Percentiles rank a stretch among this genome's conserved stretches.
Conservation (phyloP, 371 early-diverging fungal genomes). For the Conidiobolus incongruus region DNA sequence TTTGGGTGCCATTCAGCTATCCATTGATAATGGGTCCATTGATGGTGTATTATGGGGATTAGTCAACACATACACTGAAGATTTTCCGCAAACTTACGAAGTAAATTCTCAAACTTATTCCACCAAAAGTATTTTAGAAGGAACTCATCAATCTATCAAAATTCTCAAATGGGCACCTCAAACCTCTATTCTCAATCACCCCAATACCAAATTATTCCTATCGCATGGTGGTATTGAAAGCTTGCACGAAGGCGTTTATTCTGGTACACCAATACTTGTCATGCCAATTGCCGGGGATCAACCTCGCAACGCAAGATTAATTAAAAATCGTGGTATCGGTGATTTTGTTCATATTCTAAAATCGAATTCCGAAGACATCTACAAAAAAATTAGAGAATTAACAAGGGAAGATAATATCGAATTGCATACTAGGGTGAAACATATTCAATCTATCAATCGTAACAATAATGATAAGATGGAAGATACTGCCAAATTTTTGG, state of each 20-base stretch:
- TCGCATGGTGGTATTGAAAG: conserved; percentile 5
- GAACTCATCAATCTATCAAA: not conserved
- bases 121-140: not conserved
- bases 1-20: not conserved
- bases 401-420: too few relatives aligned
- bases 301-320: conserved; percentile 3
- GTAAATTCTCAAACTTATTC: not conserved
- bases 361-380: too few relatives aligned
- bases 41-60: conserved; percentile 5
- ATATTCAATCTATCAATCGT: too few relatives aligned
- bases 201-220: not conserved
- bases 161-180: too few relatives aligned
- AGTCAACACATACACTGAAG: not conserved
- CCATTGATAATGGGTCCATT: not conserved
- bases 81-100: not conserved
- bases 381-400: too few relatives aligned
- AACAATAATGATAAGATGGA: too few relatives aligned
- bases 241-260: not conserved
- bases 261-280: conserved; percentile 4
- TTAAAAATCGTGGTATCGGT: not conserved
- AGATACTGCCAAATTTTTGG: too few relatives aligned
- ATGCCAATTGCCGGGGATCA: conserved; percentile 4
- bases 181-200: conserved; percentile 1
- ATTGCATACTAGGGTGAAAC: too few relatives aligned
- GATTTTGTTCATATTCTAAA: too few relatives aligned